These are phyloP conservation scores for Aspergillus sergii DNA, from an alignment of 2,329 filamentous ascomycete genomes.

Conservation along the genomic window DNA sequence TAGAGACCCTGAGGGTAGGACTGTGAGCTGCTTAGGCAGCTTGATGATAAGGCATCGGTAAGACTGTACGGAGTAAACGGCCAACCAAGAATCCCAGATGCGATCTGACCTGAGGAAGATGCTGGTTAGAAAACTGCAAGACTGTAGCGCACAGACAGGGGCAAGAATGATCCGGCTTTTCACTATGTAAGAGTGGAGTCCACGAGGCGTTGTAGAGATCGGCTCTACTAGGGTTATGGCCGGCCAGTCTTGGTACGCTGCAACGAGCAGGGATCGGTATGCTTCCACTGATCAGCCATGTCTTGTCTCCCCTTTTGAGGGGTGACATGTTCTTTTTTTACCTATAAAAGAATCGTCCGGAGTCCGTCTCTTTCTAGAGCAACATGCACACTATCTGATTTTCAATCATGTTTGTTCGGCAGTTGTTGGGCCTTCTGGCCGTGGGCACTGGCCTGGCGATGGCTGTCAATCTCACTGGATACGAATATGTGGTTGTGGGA, in stretches of 20 bases:
- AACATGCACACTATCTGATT: not conserved
- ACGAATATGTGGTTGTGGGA: constrained; percentile 45
- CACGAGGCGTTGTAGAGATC: not conserved
- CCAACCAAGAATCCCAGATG: not conserved
- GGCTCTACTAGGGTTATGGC: not conserved
- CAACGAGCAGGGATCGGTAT: not conserved
- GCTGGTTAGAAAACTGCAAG: not conserved
- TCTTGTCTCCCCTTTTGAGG: no score
- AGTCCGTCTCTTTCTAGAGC: not conserved
- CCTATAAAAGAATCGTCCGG: not conserved
- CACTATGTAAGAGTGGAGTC: not conserved
- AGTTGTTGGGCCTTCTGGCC: constrained; percentile 8
- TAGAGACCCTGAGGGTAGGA: no score
- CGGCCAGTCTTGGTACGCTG: not conserved
- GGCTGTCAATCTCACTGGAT: constrained; percentile 29
- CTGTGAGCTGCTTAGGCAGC: no score
- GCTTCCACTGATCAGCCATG: not conserved
- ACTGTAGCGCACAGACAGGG: not conserved
- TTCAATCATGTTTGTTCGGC: constrained; percentile 7
- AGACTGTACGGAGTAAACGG: not conserved
- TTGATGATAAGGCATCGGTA: no score
- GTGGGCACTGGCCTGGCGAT: constrained; percentile 8
- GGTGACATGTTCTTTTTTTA: no score
- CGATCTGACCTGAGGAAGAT: not conserved
- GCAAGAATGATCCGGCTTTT: not conserved